phyloP scores from a whole-genome alignment of 2,329 filamentous ascomycete genomes.

The Cyphellophora europaea region DNA sequence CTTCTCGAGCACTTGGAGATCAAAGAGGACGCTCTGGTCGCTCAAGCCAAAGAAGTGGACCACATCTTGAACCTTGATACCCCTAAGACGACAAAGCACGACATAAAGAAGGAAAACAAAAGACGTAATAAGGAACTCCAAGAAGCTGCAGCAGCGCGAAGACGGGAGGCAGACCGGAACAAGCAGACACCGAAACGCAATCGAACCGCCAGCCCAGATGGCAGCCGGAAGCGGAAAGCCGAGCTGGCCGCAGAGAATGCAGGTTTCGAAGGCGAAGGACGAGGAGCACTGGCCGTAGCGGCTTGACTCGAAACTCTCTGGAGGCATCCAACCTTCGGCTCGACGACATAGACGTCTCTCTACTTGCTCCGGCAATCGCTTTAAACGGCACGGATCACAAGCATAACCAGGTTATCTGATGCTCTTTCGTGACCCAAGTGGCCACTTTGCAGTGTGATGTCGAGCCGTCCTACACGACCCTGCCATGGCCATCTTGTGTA shows the following conservation, averaged over 20 bases:
- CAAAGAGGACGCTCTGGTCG: conserved; percentile 43
- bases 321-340: too few species aligned
- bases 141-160: conserved; percentile 4
- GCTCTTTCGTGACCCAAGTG: too few species aligned
- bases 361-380: too few species aligned
- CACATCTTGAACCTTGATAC: conserved; percentile 50
- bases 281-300: conserved; percentile 15
- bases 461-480: too few species aligned
- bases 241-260: conserved; percentile 17
- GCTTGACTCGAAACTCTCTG: too few species aligned
- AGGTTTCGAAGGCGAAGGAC: conserved; percentile 16
- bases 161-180: conserved; percentile 8
- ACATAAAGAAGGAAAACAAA: conserved; percentile 18
- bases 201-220: conserved; percentile 5
- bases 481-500: too few species aligned
- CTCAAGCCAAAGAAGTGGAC: conserved; percentile 57
- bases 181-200: conserved; percentile 4
- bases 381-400: too few species aligned
- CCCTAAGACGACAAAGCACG: conserved; percentile 19
- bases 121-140: conserved; percentile 13
- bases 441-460: too few species aligned
- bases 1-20: conserved; percentile 58
- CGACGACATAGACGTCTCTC: too few species aligned
- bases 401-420: too few species aligned
- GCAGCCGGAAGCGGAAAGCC: conserved; percentile 16